These are phyloP conservation scores for Prunus yedoensis DNA, from an alignment of 331 rosid species.

Conservation along the genomic window DNA sequence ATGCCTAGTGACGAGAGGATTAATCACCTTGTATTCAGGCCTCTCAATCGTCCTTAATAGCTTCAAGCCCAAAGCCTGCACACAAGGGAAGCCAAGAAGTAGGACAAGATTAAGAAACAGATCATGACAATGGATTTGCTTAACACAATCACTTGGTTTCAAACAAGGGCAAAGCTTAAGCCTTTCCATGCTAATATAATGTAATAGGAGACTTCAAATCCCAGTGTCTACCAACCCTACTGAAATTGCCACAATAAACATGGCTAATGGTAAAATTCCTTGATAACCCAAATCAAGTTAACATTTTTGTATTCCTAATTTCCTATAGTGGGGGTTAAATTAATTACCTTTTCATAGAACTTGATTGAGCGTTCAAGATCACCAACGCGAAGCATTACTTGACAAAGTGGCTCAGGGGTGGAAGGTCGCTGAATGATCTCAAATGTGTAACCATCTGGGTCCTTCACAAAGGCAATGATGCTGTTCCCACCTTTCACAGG, in stretches of 20 bases:
- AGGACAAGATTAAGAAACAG: background rate
- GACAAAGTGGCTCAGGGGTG: conserved; percentile 84
- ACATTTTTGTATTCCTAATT: background rate
- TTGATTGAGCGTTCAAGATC: conserved; percentile 86
- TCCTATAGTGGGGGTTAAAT: too few species aligned
- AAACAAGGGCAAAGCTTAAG: too few species aligned
- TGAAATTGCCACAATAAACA: background rate
- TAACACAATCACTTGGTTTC: background rate
- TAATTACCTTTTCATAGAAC: conserved; percentile 80
- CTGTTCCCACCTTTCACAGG: conserved; percentile 79
- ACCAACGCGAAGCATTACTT: conserved; percentile 96
- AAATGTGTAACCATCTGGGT: conserved; percentile 89
- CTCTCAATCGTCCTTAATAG: conserved; percentile 68
- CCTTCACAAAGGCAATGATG: conserved; percentile 82
- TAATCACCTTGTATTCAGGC: conserved; percentile 74
- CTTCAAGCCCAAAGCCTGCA: conserved; percentile 83
- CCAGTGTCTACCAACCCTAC: background rate
- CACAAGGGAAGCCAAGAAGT: conserved; percentile 25
- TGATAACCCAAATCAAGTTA: background rate
- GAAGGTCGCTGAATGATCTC: conserved; percentile 76
- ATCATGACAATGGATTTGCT: background rate
- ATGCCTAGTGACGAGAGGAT: background rate
- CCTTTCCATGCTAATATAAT: too few species aligned
- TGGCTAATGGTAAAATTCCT: background rate
- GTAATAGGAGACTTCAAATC: background rate